These are phyloP conservation scores for Cercospora brassicicola DNA, from an alignment of 2,329 filamentous ascomycete species.

Conservation along the genomic window DNA sequence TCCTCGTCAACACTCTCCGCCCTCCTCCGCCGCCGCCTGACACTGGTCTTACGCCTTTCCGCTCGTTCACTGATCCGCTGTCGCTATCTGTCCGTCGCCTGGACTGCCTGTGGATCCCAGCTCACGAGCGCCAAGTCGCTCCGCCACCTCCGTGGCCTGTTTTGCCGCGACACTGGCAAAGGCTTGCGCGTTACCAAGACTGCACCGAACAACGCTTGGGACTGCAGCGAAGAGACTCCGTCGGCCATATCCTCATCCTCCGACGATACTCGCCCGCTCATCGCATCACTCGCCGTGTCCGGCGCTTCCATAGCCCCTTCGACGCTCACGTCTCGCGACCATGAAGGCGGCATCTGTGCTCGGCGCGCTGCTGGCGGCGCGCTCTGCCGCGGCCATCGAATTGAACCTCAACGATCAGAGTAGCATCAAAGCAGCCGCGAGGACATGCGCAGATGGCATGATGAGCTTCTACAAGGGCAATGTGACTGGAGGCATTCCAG, in stretches of 20 bases:
- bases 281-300: background rate
- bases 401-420: conserved; percentile 33
- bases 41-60: background rate
- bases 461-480: conserved; percentile 57
- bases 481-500: conserved; percentile 52
- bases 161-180: conserved; percentile 10
- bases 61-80: conserved; percentile 1
- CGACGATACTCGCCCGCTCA: background rate
- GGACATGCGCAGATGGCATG: conserved; percentile 50
- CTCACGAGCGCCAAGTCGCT: conserved; percentile 7
- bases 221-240: background rate
- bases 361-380: conserved; percentile 28
- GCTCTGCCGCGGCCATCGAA: conserved; percentile 26
- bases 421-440: conserved; percentile 49
- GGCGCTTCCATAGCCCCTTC: background rate
- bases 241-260: background rate
- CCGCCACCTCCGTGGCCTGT: conserved; percentile 13
- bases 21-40: background rate
- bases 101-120: background rate
- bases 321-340: background rate
- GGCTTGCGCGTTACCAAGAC: conserved; percentile 14
- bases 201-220: background rate
- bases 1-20: background rate
- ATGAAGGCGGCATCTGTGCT: conserved; percentile 24
- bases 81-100: background rate